Evolutionary conservation across 1,139 yeast species (phyloP).

Genomic region (Blastobotrys malaysiensis): DNA sequence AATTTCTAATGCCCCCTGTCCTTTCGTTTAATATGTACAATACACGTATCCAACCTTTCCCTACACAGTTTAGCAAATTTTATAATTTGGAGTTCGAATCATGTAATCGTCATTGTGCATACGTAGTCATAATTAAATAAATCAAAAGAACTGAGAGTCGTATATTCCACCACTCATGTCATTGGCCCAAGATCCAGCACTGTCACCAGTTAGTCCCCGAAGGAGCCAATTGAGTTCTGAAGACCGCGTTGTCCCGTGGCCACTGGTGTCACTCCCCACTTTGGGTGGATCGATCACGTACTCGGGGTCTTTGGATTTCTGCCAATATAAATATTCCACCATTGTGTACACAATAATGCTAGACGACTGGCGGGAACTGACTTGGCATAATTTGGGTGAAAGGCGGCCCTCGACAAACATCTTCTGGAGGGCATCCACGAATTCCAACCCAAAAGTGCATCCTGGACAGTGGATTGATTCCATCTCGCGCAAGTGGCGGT

Average conservation of each 20-base stretch:
- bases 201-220: not conserved
- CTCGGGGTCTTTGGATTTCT: not conserved
- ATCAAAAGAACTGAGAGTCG: not conserved
- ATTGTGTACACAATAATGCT: constrained; percentile 12
- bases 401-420: constrained; percentile 12
- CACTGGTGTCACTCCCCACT: not conserved
- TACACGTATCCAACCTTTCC: too few relatives aligned
- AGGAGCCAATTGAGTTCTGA: not conserved
- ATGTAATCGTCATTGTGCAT: too few relatives aligned
- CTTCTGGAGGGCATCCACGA: constrained; percentile 6
- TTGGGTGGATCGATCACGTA: not conserved
- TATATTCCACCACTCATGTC: not conserved
- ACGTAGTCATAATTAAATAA: not conserved
- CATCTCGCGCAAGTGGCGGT: constrained; percentile 3
- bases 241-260: not conserved
- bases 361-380: constrained; percentile 14
- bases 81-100: too few relatives aligned
- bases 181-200: not conserved
- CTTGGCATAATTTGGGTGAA: constrained; percentile 10
- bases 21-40: not conserved
- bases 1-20: not conserved
- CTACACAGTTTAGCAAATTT: too few relatives aligned
- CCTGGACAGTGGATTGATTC: not conserved
- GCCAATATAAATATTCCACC: constrained; percentile 3
- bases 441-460: not conserved